Base-by-base conservation (phyloP, 805 yeast species). In the Yamadazyma endophytica region DNA sequence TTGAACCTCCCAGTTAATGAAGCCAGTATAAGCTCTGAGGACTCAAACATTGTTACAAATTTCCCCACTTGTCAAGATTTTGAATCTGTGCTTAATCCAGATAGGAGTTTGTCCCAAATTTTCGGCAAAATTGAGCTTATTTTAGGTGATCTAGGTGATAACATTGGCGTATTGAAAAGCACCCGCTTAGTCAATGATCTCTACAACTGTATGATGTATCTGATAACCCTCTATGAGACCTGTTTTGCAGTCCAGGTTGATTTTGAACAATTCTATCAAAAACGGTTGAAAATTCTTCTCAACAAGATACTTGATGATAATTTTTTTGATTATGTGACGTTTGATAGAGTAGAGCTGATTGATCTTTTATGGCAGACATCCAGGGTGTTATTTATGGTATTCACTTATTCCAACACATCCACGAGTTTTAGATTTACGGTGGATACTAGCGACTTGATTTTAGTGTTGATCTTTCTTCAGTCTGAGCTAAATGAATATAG, bases 51-150 rank as follows among this genome's bases (percentile, higher is more conserved):
- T 5, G 7, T 29, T 8, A 40, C 44, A 2, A 22, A 20, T 17
- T 40, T 40, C 13, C n/a, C n/a, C n/a, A n/a, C n/a, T n/a, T n/a
- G n/a, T n/a, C 37, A 28, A 9, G 29, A 28, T 3, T 37, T 40
- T 16, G 36, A 40, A 15, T 21, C 16, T 5, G 27, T 27, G 4
- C 28, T 42, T 6, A 22, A 24, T 12, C 42, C 44, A 3, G 33
- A 27, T 4, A 41, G 37, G 24, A 45, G 40, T 4, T 28, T 47
- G 6, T 44, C 47, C 9, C 42, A 41, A n/a, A 38, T 29, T 16
- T 36, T 47, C 20, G 51, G 45, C 9, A 35, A 40, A 24, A 33
- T 47, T n/a, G 42, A 39, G 13, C 20, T 29, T 11, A 12, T 32
- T 18, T n/a, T n/a, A n/a, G n/a, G n/a, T n/a, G n/a, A n/a, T n/a